phyloP scores from a whole-genome alignment of 441 rosid species.

The Cnidoscolus chayamansa region DNA sequence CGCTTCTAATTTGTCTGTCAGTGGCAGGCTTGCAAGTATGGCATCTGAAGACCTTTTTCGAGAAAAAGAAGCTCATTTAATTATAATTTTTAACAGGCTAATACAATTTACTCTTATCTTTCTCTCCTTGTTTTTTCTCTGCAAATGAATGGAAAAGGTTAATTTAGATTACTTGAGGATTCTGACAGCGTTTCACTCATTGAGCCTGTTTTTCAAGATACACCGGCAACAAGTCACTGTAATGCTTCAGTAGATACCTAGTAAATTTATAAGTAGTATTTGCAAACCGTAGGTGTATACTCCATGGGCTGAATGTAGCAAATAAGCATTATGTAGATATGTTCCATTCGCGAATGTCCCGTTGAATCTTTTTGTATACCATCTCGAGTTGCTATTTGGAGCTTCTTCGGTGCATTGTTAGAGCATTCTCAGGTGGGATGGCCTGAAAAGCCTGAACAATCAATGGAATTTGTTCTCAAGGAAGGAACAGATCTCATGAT shows the following conservation, averaged over 20 bases:
- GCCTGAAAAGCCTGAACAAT: too few species aligned
- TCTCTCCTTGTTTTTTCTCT: constrained; percentile 10
- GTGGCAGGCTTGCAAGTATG: constrained; percentile 82
- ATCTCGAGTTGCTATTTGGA: too few species aligned
- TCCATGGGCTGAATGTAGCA: neutral
- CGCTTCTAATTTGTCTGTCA: constrained; percentile 54
- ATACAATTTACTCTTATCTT: constrained; percentile 1
- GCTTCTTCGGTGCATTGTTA: too few species aligned
- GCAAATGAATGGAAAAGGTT: constrained; percentile 5
- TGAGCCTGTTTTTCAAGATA: neutral
- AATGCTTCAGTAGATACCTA: too few species aligned
- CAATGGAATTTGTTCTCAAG: too few species aligned
- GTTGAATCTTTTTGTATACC: too few species aligned
- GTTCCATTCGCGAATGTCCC: too few species aligned
- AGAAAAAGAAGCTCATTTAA: constrained; percentile 80
- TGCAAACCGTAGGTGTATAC: too few species aligned
- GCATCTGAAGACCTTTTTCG: constrained; percentile 85
- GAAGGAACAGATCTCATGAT: too few species aligned
- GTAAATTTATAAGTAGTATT: too few species aligned
- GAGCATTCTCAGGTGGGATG: too few species aligned
- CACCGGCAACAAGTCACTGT: too few species aligned
- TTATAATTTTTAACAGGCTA: neutral
- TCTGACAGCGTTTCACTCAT: neutral
- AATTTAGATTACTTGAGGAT: constrained; percentile 13
- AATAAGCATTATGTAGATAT: neutral